phyloP scores from a whole-genome alignment of 2,329 filamentous ascomycete genomes.

The Aspergillus ibericus region DNA sequence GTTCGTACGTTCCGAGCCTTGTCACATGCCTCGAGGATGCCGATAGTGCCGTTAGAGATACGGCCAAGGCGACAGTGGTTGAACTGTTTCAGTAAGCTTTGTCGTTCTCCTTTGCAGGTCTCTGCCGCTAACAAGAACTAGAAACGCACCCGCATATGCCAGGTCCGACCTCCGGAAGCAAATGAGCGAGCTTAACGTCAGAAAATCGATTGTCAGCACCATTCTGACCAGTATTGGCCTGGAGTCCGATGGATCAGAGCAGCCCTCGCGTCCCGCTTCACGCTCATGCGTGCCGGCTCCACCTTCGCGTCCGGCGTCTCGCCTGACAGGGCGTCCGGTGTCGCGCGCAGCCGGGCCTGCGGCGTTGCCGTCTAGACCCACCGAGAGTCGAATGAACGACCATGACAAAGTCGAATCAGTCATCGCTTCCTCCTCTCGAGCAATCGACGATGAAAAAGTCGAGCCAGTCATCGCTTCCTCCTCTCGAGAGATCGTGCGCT shows the following conservation, averaged over 20 bases:
- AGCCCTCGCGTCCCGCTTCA: slow-evolving; percentile 21
- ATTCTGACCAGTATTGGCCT: slow-evolving; percentile 74
- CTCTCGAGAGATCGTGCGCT: too few relatives aligned
- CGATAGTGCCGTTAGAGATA: slow-evolving; percentile 81
- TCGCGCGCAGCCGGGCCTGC: too few relatives aligned
- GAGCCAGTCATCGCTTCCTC: too few relatives aligned
- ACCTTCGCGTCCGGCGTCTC: not conserved
- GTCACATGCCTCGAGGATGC: slow-evolving; percentile 89
- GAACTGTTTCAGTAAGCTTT: slow-evolving; percentile 73
- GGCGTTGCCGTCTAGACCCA: too few relatives aligned
- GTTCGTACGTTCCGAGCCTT: slow-evolving; percentile 75
- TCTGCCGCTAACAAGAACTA: slow-evolving; percentile 33
- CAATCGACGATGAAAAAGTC: too few relatives aligned
- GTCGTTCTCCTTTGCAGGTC: not conserved
- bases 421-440: too few relatives aligned
- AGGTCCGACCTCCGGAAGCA: slow-evolving; percentile 89
- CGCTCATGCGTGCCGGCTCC: too few relatives aligned
- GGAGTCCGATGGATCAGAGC: slow-evolving; percentile 17
- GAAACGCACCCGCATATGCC: slow-evolving; percentile 74
- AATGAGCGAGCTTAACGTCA: slow-evolving; percentile 78
- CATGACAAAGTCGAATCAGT: too few relatives aligned
- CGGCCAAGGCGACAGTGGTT: slow-evolving; percentile 78
- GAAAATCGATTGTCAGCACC: slow-evolving; percentile 78
- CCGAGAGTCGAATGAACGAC: too few relatives aligned
- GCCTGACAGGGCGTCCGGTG: too few relatives aligned